Evolutionary conservation across 169 alveolate genomes (phyloP).

Genomic region (Miamiensis avidus): DNA sequence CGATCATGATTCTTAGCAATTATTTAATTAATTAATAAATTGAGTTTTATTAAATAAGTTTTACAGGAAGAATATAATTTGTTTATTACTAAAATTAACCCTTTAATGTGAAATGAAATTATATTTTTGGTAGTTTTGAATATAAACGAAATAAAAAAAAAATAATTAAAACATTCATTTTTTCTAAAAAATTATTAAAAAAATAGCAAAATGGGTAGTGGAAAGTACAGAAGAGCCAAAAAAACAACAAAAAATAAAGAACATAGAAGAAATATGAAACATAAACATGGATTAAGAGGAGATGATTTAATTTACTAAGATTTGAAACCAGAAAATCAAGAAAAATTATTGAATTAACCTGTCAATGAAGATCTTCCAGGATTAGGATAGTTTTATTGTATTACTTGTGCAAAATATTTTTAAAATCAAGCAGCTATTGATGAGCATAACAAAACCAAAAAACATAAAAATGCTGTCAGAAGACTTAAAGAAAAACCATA

Average conservation of each 20-base stretch:
- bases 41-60: too few species aligned
- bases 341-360: constrained; percentile 22
- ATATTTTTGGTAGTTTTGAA: too few species aligned
- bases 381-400: constrained; percentile 64
- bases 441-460: constrained; percentile 49
- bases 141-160: too few species aligned
- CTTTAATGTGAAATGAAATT: too few species aligned
- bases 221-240: neutral
- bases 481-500: constrained; percentile 60
- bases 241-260: neutral
- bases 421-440: constrained; percentile 36
- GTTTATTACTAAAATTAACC: too few species aligned
- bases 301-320: constrained; percentile 44
- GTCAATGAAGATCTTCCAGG: constrained; percentile 64
- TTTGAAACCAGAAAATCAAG: constrained; percentile 28
- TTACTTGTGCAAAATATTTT: constrained; percentile 68
- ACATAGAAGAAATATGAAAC: neutral
- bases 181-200: too few species aligned
- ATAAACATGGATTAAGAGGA: constrained; percentile 6
- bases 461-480: constrained; percentile 53
- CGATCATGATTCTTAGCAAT: too few species aligned
- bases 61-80: too few species aligned
- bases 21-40: too few species aligned
- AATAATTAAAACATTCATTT: too few species aligned
- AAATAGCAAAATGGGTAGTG: neutral